A percentile compares a stretch with the other conserved stretches of the same genome.
Evolutionary conservation across 1,139 yeast species (phyloP).

Genomic region (Kurtzmaniella natalensis): DNA sequence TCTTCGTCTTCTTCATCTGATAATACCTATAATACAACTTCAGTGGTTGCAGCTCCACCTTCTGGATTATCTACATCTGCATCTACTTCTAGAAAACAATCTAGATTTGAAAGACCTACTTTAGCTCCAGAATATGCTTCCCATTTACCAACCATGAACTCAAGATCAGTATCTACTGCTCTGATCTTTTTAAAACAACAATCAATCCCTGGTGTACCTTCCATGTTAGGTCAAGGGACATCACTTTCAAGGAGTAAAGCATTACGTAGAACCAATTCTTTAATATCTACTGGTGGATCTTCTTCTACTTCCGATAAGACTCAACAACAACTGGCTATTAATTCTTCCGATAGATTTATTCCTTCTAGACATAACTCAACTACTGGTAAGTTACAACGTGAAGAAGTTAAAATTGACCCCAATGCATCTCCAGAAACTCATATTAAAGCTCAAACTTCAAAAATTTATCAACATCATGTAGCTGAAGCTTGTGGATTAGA

Average conservation of each 20-base stretch:
- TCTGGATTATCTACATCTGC: slow-evolving; percentile 3
- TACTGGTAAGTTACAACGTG: slow-evolving; percentile 36
- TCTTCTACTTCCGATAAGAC: slow-evolving; percentile 16
- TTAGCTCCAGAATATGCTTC: slow-evolving; percentile 12
- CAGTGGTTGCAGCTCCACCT: slow-evolving; percentile 4
- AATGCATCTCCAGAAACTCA: slow-evolving; percentile 51
- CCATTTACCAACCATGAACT: slow-evolving; percentile 11
- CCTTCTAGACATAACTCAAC: slow-evolving; percentile 42
- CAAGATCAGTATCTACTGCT: slow-evolving; percentile 20
- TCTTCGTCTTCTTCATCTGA: slow-evolving; percentile 5
- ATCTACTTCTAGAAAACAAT: not conserved
- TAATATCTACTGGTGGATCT: slow-evolving; percentile 24
- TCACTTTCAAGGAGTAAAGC: slow-evolving; percentile 23
- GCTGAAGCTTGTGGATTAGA: slow-evolving; percentile 94
- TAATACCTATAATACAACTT: slow-evolving; percentile 7
- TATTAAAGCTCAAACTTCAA: slow-evolving; percentile 64
- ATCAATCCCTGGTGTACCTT: too few relatives aligned
- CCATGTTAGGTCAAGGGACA: slow-evolving; percentile 15
- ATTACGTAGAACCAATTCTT: slow-evolving; percentile 32
- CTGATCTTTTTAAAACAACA: slow-evolving; percentile 9
- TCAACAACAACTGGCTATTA: slow-evolving; percentile 19
- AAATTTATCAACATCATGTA: slow-evolving; percentile 76
- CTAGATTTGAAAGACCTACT: slow-evolving; percentile 15
- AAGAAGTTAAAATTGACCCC: slow-evolving; percentile 33
- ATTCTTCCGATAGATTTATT: slow-evolving; percentile 38